Evolutionary conservation across 2,329 filamentous ascomycete species (phyloP).

Genomic region (Colletotrichum neosansevieriae): DNA sequence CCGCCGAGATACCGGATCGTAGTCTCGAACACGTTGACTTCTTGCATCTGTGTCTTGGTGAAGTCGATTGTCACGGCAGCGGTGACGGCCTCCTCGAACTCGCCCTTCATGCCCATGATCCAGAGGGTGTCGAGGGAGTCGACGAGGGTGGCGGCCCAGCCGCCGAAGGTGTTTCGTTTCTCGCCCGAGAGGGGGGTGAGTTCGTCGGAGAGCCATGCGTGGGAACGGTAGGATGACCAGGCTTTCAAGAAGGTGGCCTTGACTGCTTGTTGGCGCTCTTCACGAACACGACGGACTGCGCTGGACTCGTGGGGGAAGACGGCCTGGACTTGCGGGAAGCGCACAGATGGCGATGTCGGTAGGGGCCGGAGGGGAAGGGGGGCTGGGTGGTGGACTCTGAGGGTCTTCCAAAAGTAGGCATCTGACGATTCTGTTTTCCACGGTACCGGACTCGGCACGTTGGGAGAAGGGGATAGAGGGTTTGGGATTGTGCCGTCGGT

Average conservation of each 20-base stretch:
- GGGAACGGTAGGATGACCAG: slow-evolving; percentile 63
- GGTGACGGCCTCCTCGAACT: slow-evolving; percentile 66
- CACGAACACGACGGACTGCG: slow-evolving; percentile 42
- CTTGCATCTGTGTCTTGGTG: slow-evolving; percentile 51
- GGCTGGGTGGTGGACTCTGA: slow-evolving; percentile 41
- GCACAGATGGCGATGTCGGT: slow-evolving; percentile 46
- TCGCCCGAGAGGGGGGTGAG: slow-evolving; percentile 60
- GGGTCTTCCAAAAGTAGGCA: slow-evolving; percentile 41
- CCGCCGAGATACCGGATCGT: slow-evolving; percentile 60
- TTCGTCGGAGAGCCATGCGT: slow-evolving; percentile 67
- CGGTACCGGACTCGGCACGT: slow-evolving; percentile 2
- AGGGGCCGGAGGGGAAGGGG: slow-evolving; percentile 46
- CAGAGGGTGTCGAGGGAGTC: slow-evolving; percentile 72
- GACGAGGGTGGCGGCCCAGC: slow-evolving; percentile 70
- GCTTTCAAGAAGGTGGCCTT: slow-evolving; percentile 57
- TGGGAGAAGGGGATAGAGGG: not conserved
- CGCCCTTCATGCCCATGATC: slow-evolving; percentile 70
- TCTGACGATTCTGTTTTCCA: slow-evolving; percentile 12
- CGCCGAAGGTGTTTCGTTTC: slow-evolving; percentile 62
- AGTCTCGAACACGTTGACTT: slow-evolving; percentile 58
- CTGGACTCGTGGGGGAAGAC: slow-evolving; percentile 45
- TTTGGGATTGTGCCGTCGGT: slow-evolving; percentile 4
- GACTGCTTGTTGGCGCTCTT: slow-evolving; percentile 51
- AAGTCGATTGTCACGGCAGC: slow-evolving; percentile 64
- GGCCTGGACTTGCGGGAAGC: slow-evolving; percentile 51